Evolutionary conservation across 2,329 filamentous ascomycete species (phyloP).

Genomic region (Penicillium janthinellum): DNA sequence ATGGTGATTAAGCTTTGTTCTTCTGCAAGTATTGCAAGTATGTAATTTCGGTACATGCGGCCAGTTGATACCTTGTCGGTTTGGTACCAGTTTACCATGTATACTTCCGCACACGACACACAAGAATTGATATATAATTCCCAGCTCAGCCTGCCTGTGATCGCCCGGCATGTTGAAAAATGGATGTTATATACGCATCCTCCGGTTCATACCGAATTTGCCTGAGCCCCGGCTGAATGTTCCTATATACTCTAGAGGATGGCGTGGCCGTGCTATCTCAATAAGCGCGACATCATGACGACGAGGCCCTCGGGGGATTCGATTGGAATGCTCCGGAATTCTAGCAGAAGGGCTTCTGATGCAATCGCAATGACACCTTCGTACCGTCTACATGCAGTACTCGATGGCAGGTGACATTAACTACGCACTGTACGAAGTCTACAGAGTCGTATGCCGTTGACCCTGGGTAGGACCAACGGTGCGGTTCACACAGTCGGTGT

Average conservation of each 20-base stretch:
- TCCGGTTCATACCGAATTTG: not conserved
- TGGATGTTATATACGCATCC: too few relatives aligned
- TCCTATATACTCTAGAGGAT: not conserved
- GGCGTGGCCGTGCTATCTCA: not conserved
- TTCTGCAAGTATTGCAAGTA: too few relatives aligned
- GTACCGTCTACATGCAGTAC: not conserved
- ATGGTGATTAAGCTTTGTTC: too few relatives aligned
- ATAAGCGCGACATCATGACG: constrained; percentile 13
- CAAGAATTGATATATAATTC: not conserved
- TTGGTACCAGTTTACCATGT: not conserved
- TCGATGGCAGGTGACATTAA: not conserved
- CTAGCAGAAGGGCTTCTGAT: not conserved
- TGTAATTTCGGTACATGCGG: not conserved
- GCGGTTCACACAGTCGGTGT: not conserved
- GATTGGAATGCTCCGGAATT: constrained; percentile 1
- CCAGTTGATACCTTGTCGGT: not conserved
- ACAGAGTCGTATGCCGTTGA: not conserved
- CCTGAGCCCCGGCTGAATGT: not conserved
- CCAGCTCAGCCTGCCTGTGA: too few relatives aligned
- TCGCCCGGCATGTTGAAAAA: too few relatives aligned
- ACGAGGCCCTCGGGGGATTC: not conserved
- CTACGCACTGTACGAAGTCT: not conserved
- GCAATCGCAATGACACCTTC: not conserved
- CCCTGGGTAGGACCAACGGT: not conserved
- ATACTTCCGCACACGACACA: not conserved